Base-by-base conservation (phyloP, 768 basidiomycete genomes). In the Pluteus cervinus region DNA sequence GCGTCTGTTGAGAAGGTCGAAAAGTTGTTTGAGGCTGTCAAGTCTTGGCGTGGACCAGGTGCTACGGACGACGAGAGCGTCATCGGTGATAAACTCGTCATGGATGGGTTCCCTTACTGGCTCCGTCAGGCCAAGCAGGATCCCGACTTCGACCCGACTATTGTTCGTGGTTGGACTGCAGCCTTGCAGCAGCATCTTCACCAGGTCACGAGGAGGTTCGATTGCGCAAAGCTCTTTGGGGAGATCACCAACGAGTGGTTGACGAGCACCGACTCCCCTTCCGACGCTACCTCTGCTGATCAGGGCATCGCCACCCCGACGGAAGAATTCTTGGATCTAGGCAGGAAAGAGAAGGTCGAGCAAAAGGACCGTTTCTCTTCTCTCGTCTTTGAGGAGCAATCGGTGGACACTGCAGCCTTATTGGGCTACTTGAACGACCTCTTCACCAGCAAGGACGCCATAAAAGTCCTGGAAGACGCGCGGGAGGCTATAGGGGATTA, bases 211-310 rank as follows among this genome's bases (percentile, higher is more conserved):
- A 56, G 54, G 46, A 55, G 61, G 6, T 66, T 68, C 30, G 65
- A 68, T 18, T 59, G 57, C 18, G 67, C 66, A 4, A 62, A 54
- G 32, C 53, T 68, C 5, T 71, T 68, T 17, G 66, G 66, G 1
- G 62, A 46, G 18, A 55, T 71, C 9, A 61, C 68, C 42, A 63
- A 65, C 29, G 68, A 71, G 40, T 69, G 68, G 68, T 41, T 67
- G 15, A 51, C 58, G 2, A 68, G 66, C 26, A 66, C 65, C 2
- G 66, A 70, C 47, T 65, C 64, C 0, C 55, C 54, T 14, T 55
- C 60, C 4, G 41, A 57, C 28, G 47, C 46, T 21, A 36, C 33
- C 14, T 20, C 53, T 14, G 47, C 29, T n/a, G 30, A 40, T n/a
- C 37, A 40, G 3, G 42, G 40, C 16, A n/a, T n/a, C n/a, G 37